A percentile compares a stretch with the other conserved stretches of the same genome.
These are phyloP conservation scores for Mycena belliarum DNA, from an alignment of 768 basidiomycete genomes.

Conservation along the genomic window DNA sequence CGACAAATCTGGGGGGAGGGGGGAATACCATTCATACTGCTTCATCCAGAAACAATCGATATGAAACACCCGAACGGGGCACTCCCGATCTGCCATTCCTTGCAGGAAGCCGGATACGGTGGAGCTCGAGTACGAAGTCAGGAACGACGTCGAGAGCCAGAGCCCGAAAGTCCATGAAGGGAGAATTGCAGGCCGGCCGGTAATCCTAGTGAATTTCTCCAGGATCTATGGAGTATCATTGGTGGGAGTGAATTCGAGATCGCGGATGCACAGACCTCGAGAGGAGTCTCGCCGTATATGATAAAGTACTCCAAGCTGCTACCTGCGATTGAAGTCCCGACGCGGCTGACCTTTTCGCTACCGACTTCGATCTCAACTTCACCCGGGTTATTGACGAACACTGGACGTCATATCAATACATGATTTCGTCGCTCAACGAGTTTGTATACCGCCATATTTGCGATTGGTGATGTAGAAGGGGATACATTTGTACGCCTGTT, in stretches of 20 bases:
- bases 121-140: conserved; percentile 65
- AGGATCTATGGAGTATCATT: conserved; percentile 47
- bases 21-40: conserved; percentile 60
- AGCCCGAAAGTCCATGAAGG: conserved; percentile 78
- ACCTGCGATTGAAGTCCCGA: conserved; percentile 64
- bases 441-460: conserved; percentile 51
- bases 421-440: not conserved
- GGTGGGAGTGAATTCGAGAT: not conserved
- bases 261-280: conserved; percentile 63
- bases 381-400: conserved; percentile 76
- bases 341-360: conserved; percentile 64
- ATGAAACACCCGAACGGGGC: conserved; percentile 71
- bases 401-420: conserved; percentile 15
- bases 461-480: conserved; percentile 72
- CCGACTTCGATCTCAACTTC: conserved; percentile 77
- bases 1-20: not conserved
- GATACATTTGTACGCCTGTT: conserved; percentile 67
- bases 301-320: conserved; percentile 69
- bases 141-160: conserved; percentile 78
- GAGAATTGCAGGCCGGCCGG: conserved; percentile 65
- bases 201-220: conserved; percentile 61
- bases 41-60: conserved; percentile 81
- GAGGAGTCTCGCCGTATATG: conserved; percentile 67
- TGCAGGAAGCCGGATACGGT: conserved; percentile 72
- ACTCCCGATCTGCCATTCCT: conserved; percentile 66